Evolutionary conservation across 2,329 filamentous ascomycete genomes (phyloP), one percentile per base, ranked within the genome.

Genomic region (Epichloe baconii): DNA sequence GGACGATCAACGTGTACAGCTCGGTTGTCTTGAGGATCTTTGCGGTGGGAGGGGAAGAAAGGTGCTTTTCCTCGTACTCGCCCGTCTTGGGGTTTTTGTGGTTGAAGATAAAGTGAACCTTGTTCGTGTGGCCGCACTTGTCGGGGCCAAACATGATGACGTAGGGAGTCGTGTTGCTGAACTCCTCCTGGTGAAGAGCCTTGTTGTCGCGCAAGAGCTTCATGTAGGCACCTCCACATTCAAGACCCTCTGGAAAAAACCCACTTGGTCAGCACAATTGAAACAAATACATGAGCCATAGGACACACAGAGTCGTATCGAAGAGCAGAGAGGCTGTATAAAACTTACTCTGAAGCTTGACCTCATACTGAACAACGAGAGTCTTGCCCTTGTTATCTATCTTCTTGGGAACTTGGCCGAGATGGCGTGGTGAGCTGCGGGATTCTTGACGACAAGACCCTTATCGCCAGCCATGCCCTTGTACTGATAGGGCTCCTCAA

Each of bases 31-130:
- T 97, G 75, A 83, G 78, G 64, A 95, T 93, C 68, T 84, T 86
- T 66, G 90, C 90, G 53, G 84, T 78, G 55, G 93, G 90, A 58
- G 91, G 85, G 62, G 79, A 79, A 67, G 80, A 82, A 57, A 98
- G 80, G 74, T 98, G 93, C 85, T 98, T 98, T 86, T 98, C 93
- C 80, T 98, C 91, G 66, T 98, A 98, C 73, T 96, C 88, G 76
- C 91, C 91, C 45, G 89, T 96, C 86, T 95, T 96, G 68, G 93
- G 93, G 82, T 97, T 98, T 87, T 97, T 98, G 86, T 98, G 93
- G 74, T 94, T 93, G 83, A 98, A 95, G 71, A 98, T 98, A 76
- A 98, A 95, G 72, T 82, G 79, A 49, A 94, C 87, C 85, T 97
- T 97, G 85, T 98, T 98, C 71, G 88, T 97, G 68, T 88, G 81